Percentiles rank a stretch among this genome's conserved stretches.
Conservation (phyloP, 768 basidiomycete genomes). For the Sarcodon aspratus region DNA sequence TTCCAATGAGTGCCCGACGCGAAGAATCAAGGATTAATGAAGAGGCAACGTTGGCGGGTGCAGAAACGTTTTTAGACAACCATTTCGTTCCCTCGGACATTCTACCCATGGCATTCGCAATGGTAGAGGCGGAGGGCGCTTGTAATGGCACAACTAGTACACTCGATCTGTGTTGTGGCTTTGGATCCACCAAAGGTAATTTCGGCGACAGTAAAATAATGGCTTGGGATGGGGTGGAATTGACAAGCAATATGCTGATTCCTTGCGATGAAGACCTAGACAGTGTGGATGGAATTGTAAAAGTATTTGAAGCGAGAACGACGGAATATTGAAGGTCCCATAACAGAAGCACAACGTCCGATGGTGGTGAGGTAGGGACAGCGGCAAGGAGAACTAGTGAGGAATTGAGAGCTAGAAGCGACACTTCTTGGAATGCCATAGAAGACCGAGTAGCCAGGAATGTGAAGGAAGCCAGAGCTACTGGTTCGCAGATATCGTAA, state of each 20-base stretch:
- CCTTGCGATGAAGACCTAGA: conserved; percentile 9
- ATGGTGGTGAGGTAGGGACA: conserved; percentile 4
- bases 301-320: conserved; percentile 16
- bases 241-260: conserved; percentile 7
- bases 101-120: conserved; percentile 53
- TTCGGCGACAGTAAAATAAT: conserved; percentile 10
- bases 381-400: conserved; percentile 19
- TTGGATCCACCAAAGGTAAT: conserved; percentile 1
- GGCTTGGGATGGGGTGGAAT: neutral
- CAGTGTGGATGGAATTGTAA: conserved; percentile 15
- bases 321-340: conserved; percentile 24
- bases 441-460: conserved; percentile 8
- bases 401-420: conserved; percentile 16
- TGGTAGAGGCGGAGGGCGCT: conserved; percentile 42
- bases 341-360: conserved; percentile 17
- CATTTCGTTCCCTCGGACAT: conserved; percentile 32
- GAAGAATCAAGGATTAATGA: conserved; percentile 9
- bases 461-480: conserved; percentile 10
- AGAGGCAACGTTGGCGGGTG: neutral
- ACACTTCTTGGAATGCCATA: conserved; percentile 8
- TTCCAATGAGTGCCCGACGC: conserved; percentile 22
- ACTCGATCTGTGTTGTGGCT: conserved; percentile 27
- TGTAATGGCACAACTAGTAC: conserved; percentile 50
- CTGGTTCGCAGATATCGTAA: conserved; percentile 7
- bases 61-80: conserved; percentile 20